A percentile compares a stretch with the other conserved stretches of the same genome.
These are phyloP conservation scores for Globisporangium alternatum DNA, from an alignment of 352 stramenopile species.

Conservation along the genomic window DNA sequence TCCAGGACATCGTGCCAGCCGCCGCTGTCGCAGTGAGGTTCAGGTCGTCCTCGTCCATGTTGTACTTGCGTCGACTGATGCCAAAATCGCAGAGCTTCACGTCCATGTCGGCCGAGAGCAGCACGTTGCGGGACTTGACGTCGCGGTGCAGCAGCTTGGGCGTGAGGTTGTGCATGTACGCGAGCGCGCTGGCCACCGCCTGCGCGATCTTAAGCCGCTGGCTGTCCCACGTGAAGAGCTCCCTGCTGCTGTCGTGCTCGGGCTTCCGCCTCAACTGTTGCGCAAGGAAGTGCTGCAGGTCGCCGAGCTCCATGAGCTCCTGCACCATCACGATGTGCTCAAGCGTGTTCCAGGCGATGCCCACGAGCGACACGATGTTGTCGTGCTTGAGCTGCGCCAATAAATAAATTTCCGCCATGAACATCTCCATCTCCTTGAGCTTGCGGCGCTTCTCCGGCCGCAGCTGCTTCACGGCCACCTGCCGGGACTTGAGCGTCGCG, in stretches of 20 bases:
- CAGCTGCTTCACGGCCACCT: slow-evolving; percentile 73
- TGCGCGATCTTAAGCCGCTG: slow-evolving; percentile 57
- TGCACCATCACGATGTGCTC: slow-evolving; percentile 71
- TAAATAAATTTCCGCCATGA: slow-evolving; percentile 75
- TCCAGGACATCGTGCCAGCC: slow-evolving; percentile 62
- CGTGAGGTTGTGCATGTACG: slow-evolving; percentile 61
- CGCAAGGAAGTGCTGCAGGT: slow-evolving; percentile 57
- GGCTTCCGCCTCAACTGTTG: slow-evolving; percentile 17
- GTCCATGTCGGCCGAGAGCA: slow-evolving; percentile 12
- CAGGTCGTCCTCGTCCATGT: slow-evolving; percentile 32
- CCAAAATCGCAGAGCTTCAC: slow-evolving; percentile 85
- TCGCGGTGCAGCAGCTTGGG: slow-evolving; percentile 19
- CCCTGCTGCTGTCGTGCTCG: slow-evolving; percentile 1
- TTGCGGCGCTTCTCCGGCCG: slow-evolving; percentile 44
- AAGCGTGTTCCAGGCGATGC: slow-evolving; percentile 72
- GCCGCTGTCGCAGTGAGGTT: slow-evolving; percentile 54
- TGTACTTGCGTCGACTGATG: slow-evolving; percentile 39
- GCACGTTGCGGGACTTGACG: slow-evolving; percentile 18
- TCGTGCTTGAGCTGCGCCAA: slow-evolving; percentile 64
- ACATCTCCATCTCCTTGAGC: slow-evolving; percentile 66
- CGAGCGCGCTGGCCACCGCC: slow-evolving; percentile 57
- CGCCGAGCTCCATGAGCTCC: slow-evolving; percentile 68
- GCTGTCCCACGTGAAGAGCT: slow-evolving; percentile 44
- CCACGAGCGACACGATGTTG: slow-evolving; percentile 57
- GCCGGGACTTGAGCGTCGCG: slow-evolving; percentile 38